A percentile compares a stretch with the other conserved stretches of the same genome.
These are phyloP conservation scores for Coemansia erecta DNA, from an alignment of 192 early-diverging fungal genomes.

Conservation along the genomic window DNA sequence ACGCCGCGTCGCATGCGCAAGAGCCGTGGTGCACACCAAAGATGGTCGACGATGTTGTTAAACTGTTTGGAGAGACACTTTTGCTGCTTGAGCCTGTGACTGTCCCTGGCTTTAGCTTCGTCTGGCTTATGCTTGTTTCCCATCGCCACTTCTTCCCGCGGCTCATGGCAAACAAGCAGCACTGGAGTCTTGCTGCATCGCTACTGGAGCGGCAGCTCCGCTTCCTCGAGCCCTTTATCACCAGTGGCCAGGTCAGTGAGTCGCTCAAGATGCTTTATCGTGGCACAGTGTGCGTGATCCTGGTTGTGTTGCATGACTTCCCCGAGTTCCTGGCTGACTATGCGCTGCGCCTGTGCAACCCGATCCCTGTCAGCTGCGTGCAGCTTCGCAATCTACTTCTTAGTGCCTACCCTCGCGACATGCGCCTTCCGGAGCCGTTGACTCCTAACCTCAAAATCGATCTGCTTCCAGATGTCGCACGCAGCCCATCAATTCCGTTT, in stretches of 20 bases:
- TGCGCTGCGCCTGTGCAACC: conserved; percentile 87
- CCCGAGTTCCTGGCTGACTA: conserved; percentile 96
- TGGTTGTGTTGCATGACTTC: conserved; percentile 94
- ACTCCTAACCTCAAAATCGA: conserved; percentile 94
- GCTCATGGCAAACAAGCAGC: conserved; percentile 69
- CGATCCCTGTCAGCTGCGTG: conserved; percentile 86
- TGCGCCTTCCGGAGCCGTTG: conserved; percentile 96
- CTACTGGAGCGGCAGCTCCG: conserved; percentile 80
- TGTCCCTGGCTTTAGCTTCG: conserved; percentile 91
- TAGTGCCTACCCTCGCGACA: conserved; percentile 92
- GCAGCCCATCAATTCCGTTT: conserved; percentile 82
- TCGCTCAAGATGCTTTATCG: conserved; percentile 82
- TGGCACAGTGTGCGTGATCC: conserved; percentile 83
- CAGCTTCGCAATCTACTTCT: conserved; percentile 95
- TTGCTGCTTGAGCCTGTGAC: conserved; percentile 78
- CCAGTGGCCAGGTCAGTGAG: conserved; percentile 65
- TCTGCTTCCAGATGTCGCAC: conserved; percentile 82
- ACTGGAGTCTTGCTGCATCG: conserved; percentile 84
- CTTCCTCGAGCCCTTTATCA: conserved; percentile 85
- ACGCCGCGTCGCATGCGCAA: conserved; percentile 22
- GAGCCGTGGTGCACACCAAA: conserved; percentile 36
- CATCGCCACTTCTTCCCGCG: conserved; percentile 93
- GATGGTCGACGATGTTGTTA: conserved; percentile 7
- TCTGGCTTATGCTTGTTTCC: conserved; percentile 91
- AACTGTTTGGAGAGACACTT: conserved; percentile 60